Base-by-base conservation (phyloP, 106 monocot genomes). In the Dendrobium huoshanense region DNA sequence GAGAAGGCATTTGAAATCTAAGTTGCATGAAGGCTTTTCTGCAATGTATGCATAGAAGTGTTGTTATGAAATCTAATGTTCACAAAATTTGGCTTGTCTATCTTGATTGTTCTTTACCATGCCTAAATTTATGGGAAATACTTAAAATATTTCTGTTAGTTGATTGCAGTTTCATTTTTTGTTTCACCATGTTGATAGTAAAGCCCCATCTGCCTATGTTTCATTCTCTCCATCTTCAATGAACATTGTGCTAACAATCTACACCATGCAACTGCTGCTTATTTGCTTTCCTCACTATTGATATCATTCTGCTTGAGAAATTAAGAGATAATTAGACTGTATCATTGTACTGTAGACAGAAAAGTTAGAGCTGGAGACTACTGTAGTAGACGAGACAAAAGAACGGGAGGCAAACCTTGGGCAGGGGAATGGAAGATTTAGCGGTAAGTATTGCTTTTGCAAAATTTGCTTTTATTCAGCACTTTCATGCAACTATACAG, bases 351-450 rank as follows among this genome's bases (percentile, higher is more conserved):
- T 88, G 47, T 87, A 96, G 96, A 90, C 96, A 49, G 96, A 96
- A 78, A 96, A 96, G 79, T 88, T 96, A 75, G 96, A 96, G 78
- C 90, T 96, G 75, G 96, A 96, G 87, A 92, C 94, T 72, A 96
- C 94, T 54, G 96, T 96, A 67, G 87, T 96, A 37, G 92, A 96
- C 87, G 94, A 90, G 85, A 94, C 94, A 54, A 96, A 94, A 77
- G 92, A 86, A 74, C 88, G 94, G 64, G 96, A 96, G 83, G 78
- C 90, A 80, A 86, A 86, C 83, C 73, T 55, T 82, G 86, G 89
- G 25, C 87, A 77, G 68, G 83, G 56, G 48, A 96, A 93, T 80
- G 91, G 95, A 78, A 90, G 96, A 90, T 86, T 88, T 16, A 96
- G 96, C 78, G 96, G 96, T 96, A 77, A 86, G 96, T 86, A 72